Evolutionary conservation across 495 filamentous ascomycete species (phyloP), one percentile per base, ranked within the genome.

Genomic region (Xylaria palmicola): DNA sequence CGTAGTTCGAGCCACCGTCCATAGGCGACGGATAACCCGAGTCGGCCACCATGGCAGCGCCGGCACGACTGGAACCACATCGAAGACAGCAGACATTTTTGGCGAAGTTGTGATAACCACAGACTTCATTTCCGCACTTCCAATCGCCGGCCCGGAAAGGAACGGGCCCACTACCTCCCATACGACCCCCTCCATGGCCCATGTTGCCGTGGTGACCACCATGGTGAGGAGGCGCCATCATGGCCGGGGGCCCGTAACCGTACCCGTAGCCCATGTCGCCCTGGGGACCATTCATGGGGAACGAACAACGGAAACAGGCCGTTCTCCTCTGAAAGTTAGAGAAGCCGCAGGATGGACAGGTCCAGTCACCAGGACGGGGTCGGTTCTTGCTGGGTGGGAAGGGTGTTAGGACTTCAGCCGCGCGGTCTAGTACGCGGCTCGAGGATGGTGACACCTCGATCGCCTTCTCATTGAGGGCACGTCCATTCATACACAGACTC

Each of bases 321-420:
- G 94, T 98, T 59, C 94, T 90, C 61, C 94, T 91, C 75, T 98
- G 94, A 81, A 98, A 98, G 81, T 98, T 92, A 60, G 86, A 89
- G 73, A 92, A 92, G 39, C 89, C 89, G 68, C 89, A 98, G 6
- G 92, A 96, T 22, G 94, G 94, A 83, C 94, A 98, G 57, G 92
- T 97, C 94, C 94, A 98, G 75, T 98, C 94, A 68, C 94, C 94
- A 36, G 94, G 94, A 47, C 94, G 89, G 55, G 94, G 94, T 20
- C 94, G 86, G 74, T 98, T 98, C 84, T 98, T 98, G 73, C 92
- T 97, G 0, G 94, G 94, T 6, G 94, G 94, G 80, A 98, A 98
- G 0, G 93, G 92, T 0, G 92, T 97, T 30, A 98, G 82, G 59
- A 97, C 96, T 70, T 97, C 93, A 32, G 92, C 89, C 36, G 94